Evolutionary conservation across 768 basidiomycete genomes (phyloP), one percentile per base, ranked within the genome.

Genomic region (Auricularia heimuer): DNA sequence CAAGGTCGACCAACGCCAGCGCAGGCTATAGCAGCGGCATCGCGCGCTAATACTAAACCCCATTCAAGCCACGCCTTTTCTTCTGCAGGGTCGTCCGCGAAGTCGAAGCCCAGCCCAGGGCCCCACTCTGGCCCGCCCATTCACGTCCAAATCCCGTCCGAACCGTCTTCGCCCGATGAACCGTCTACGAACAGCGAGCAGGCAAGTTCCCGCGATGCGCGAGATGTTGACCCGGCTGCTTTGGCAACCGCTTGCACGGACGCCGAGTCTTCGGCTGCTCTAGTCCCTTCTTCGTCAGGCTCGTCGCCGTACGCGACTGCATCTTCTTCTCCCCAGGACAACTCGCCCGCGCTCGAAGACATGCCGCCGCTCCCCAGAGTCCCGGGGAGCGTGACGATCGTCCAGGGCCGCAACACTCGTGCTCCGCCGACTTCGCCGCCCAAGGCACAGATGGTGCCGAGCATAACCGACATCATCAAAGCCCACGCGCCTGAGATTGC

Each of bases 391-490:
- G 39, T 24, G 12, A 16, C 14, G 35, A 64, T 36, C 54, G 24
- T 34, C 33, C 29, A 56, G 37, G 44, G 18, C 44, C 54, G 47
- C 63, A 21, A 64, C 33, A 34, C n/a, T 16, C 10, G 11, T 62
- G 8, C 34, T 21, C 39, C 62, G 62, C 36, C 37, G 11, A 61
- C 21, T 14, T 24, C 62, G 11, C 39, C 62, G 21, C 56, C 56
- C 10, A 60, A 60, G 34, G 56, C 56, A 29, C 29, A 60, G 34
- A 60, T 87, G 62, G 83, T 86, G 6, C 92, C 92, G 60, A 90
- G 90, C 14, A 94, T 94, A 72, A 89, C 88, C 47, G 92, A 94
- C 65, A 94, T 94, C 66, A 94, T 94, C 66, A 86, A 88, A 35
- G 83, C 83, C 34, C 85, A 93, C 76, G 85, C 86, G 2, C 89